Percentiles rank a stretch among this genome's conserved stretches.
Conservation (phyloP, 306 rosid species). For the Casuarina cunninghamiana region DNA sequence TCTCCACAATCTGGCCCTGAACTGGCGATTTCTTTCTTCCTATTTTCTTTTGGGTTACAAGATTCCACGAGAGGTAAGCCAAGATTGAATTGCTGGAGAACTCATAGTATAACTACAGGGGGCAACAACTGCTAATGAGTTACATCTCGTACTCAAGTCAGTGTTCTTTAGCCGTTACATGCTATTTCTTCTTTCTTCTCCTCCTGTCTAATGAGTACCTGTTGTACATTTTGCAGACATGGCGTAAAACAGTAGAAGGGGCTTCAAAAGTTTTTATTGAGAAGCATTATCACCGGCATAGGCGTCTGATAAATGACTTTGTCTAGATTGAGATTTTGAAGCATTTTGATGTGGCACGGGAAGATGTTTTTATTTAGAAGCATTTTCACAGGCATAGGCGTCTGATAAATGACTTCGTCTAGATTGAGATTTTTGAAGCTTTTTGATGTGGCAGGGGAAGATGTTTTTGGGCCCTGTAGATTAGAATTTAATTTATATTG, state of each 20-base stretch:
- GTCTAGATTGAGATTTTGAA: conserved; percentile 35
- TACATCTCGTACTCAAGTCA: neutral
- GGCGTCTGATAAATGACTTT: conserved; percentile 71
- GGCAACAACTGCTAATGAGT: neutral
- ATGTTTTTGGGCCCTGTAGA: conserved; percentile 40
- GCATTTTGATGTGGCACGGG: neutral
- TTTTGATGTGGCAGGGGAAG: neutral
- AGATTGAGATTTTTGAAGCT: conserved; percentile 13
- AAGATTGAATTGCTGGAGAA: too few species aligned
- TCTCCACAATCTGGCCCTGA: neutral
- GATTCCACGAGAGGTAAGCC: too few species aligned
- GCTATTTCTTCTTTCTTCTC: neutral
- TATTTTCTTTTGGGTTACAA: too few species aligned
- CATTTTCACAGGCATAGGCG: conserved; percentile 83
- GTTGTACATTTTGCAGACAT: conserved; percentile 49
- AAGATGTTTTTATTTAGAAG: conserved; percentile 60
- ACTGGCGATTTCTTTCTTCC: neutral
- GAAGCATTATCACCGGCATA: conserved; percentile 80
- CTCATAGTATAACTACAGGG: neutral
- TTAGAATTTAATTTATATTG: conserved; percentile 4
- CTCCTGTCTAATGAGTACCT: neutral
- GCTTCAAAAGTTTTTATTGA: conserved; percentile 83
- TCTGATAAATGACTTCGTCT: conserved; percentile 69
- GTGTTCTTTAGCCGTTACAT: neutral
- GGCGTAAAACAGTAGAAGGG: conserved; percentile 80